Evolutionary conservation across 108 stramenopile genomes (phyloP), one percentile per base, ranked within the genome.

Genomic region (Skeletonema menzelii): DNA sequence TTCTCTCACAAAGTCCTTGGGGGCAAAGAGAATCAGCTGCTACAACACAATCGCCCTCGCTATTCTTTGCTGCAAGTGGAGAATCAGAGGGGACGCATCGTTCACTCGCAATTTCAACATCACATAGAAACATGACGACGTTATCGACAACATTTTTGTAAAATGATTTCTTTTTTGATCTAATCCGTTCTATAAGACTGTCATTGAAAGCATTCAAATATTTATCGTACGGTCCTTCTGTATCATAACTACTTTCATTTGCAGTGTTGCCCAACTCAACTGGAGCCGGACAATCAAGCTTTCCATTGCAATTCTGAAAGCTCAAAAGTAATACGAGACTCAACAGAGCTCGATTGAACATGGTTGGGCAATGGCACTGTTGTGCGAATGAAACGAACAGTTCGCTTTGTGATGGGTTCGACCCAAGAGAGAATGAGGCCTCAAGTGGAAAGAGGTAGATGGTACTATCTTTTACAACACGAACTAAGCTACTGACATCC

Each of bases 141-240:
- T 79, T 69, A 31, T 83, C 38, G 6, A 79, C 32, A 15, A 83
- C n/a, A 35, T 79, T 38, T 59, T 70, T 72, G 37, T 83, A 83
- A 26, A 58, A 83, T 3, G 58, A 32, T 65, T 70, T 47, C 53
- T 79, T 79, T 32, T 19, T 56, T 26, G 77, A 68, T 19, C 72
- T 46, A 28, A 32, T 79, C 27, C 65, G 32, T 15, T 70, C 61
- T 5, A 67, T 8, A 1, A 58, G 38, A 20, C 35, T 59, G 27
- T 55, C 66, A 27, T 6, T 26, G 8, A 32, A 34, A 35, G 65
- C 71, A 17, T 42, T 57, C 0, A 69, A 71, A n/a, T 67, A 79
- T 2, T 38, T 38, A 63, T 72, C 78, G 14, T 67, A 79, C 31
- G 59, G 40, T 10, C 78, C 78, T 6, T 67, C 78, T 56, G 15